Percentiles rank a stretch among this genome's conserved stretches.
Conservation (phyloP, 2,329 filamentous ascomycete genomes). For the Sporothrix luriei region DNA sequence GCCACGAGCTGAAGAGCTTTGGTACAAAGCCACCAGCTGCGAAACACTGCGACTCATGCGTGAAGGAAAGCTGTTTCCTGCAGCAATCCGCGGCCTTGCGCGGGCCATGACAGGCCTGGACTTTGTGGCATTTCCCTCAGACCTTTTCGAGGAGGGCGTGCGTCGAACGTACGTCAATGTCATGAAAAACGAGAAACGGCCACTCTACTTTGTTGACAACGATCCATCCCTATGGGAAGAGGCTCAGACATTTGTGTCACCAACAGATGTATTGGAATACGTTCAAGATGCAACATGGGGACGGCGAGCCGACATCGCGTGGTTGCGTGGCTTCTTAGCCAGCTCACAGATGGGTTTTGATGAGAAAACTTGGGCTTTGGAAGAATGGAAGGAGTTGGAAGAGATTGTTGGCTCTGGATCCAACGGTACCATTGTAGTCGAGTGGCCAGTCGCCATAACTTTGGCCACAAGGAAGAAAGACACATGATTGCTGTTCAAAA, state of each 20-base stretch:
- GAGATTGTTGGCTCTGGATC: constrained; percentile 27
- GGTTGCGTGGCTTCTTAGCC: constrained; percentile 36
- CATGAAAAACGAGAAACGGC: constrained; percentile 9
- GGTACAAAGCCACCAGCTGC: constrained; percentile 32
- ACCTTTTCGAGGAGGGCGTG: constrained; percentile 33
- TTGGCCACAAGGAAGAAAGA: constrained; percentile 32
- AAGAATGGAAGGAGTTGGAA: constrained; percentile 36
- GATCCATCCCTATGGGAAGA: constrained; percentile 31
- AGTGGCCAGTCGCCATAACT: constrained; percentile 35
- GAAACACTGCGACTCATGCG: constrained; percentile 34
- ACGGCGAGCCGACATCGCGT: constrained; percentile 33
- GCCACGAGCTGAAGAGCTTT: constrained; percentile 31
- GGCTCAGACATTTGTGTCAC: constrained; percentile 17
- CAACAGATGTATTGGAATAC: constrained; percentile 16
- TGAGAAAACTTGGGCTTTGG: constrained; percentile 33
- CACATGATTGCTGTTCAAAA: background rate
- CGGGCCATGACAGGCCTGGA: constrained; percentile 35
- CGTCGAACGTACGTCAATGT: constrained; percentile 33
- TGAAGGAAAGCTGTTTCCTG: constrained; percentile 35
- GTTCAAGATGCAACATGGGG: constrained; percentile 33
- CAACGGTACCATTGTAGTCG: constrained; percentile 31
- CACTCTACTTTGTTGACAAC: constrained; percentile 34
- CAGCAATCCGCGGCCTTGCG: constrained; percentile 33
- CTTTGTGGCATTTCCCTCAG: constrained; percentile 32
- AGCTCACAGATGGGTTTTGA: constrained; percentile 36